phyloP scores from a whole-genome alignment of 1,284 basidiomycete genomes.

The Vanrija sp. region DNA sequence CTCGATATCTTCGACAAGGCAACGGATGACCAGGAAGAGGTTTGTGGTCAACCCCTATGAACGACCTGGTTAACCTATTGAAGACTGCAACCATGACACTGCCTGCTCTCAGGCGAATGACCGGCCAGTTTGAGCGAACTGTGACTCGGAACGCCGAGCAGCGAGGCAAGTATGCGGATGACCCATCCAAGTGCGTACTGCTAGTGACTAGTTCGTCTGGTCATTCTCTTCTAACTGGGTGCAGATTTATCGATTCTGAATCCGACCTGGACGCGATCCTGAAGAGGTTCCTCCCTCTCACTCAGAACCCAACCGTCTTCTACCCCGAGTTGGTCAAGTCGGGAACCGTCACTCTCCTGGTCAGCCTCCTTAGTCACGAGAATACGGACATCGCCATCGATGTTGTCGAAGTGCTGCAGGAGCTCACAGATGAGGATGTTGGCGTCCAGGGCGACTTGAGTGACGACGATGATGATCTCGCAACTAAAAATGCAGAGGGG shows the following conservation, averaged over 20 bases:
- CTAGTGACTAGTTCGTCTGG: not conserved
- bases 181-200: conserved; percentile 73
- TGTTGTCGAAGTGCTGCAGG: conserved; percentile 83
- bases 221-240: not conserved
- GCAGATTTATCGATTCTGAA: conserved; percentile 97
- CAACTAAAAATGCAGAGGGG: conserved; percentile 59
- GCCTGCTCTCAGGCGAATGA: conserved; percentile 65
- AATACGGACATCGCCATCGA: conserved; percentile 92
- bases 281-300: conserved; percentile 80
- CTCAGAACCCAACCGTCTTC: conserved; percentile 74
- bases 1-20: conserved; percentile 70
- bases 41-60: conserved; percentile 49
- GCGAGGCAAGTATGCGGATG: conserved; percentile 82
- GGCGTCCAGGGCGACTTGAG: conserved; percentile 71
- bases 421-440: conserved; percentile 90
- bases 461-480: conserved; percentile 57
- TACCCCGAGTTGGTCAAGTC: conserved; percentile 86
- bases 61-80: conserved; percentile 5
- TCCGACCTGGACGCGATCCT: conserved; percentile 84
- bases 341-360: conserved; percentile 62
- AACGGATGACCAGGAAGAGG: conserved; percentile 62
- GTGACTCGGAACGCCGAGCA: conserved; percentile 93
- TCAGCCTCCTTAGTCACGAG: conserved; percentile 84
- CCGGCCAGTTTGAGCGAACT: conserved; percentile 79
- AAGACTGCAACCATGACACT: conserved; percentile 54